Evolutionary conservation across 192 early-diverging fungal species (phyloP).

Genomic region (Mortierella claussenii): DNA sequence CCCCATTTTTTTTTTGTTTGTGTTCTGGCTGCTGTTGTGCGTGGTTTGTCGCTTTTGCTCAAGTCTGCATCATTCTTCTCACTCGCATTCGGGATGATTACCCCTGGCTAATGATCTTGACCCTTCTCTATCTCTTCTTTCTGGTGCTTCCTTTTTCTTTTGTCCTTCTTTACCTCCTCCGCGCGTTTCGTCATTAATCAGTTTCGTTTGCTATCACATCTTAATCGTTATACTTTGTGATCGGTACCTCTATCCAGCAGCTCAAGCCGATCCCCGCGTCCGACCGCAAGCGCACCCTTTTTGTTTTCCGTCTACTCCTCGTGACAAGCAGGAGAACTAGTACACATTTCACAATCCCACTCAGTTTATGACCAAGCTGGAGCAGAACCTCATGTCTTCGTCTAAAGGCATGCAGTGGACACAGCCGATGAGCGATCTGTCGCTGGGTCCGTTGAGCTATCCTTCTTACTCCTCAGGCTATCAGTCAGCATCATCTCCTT

Average conservation of each 20-base stretch:
- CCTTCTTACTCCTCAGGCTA: constrained; percentile 22
- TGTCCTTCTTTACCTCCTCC: not conserved
- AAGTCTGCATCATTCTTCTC: too few relatives aligned
- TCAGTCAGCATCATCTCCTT: constrained; percentile 12
- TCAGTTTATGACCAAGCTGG: constrained; percentile 50
- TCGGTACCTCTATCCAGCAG: not conserved
- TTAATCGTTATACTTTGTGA: not conserved
- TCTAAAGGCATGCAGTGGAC: constrained; percentile 45
- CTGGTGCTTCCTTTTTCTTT: not conserved
- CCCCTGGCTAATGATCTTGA: not conserved
- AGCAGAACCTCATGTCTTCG: constrained; percentile 37
- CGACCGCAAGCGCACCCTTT: too few relatives aligned
- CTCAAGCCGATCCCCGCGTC: too few relatives aligned
- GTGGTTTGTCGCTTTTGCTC: constrained; percentile 2
- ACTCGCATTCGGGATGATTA: not conserved
- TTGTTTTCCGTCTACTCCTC: too few relatives aligned
- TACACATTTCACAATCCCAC: too few relatives aligned
- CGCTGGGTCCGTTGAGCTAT: constrained; percentile 27
- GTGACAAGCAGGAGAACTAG: too few relatives aligned
- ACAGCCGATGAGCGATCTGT: constrained; percentile 32
- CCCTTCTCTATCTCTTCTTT: not conserved
- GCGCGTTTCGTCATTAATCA: not conserved
- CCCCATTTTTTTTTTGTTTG: constrained; percentile 6
- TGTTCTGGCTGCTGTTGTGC: not conserved
- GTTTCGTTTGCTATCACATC: not conserved